Base-by-base conservation (phyloP, 257 asterid genomes). In the Capsicum rhomboideum region DNA sequence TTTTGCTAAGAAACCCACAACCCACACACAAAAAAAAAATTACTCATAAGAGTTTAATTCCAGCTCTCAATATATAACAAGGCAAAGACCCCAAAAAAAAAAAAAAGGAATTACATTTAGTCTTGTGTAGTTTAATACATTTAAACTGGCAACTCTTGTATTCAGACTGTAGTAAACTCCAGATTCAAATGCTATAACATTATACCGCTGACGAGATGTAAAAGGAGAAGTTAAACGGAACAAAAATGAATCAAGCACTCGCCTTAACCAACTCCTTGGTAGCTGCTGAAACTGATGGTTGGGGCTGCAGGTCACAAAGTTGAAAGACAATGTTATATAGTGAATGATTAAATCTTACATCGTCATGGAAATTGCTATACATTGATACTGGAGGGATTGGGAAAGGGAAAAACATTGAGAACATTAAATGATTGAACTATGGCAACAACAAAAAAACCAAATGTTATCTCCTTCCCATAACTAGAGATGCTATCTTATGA, bases 281-380 rank as follows among this genome's bases (percentile, higher is more conserved):
- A 8, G 83, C 46, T 26, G 74, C 79, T 1, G 86, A 68, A 34
- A 86, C 85, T 54, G 61, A 56, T 74, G 86, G 74, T 85, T 67
- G 83, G 10, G 93, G 93, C 97, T 93, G 94, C 88, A 88, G 56
- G 78, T 16, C 75, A 88, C 78, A 83, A 21, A 54, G 49, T 21
- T 13, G 52, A 17, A 10, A 52, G 56, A 79, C 21, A 49, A 64
- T 7, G 56, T 4, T 63, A 72, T 59, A 21, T 16, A 9, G 63
- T 28, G 50, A 12, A 4, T 1, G 9, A 3, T 18, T 3, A 31
- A 37, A 69, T 10, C 18, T 55, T 20, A 54, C 16, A 31, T 20
- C n/a, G 20, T 61, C 18, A n/a, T 52, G 55, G 18, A 52, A 52
- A 52, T 52, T 12, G 18, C 14, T 13, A 52, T 14, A 52, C 6